Base-by-base conservation (phyloP, 768 basidiomycete species). In the Xerocomellus intermedius region DNA sequence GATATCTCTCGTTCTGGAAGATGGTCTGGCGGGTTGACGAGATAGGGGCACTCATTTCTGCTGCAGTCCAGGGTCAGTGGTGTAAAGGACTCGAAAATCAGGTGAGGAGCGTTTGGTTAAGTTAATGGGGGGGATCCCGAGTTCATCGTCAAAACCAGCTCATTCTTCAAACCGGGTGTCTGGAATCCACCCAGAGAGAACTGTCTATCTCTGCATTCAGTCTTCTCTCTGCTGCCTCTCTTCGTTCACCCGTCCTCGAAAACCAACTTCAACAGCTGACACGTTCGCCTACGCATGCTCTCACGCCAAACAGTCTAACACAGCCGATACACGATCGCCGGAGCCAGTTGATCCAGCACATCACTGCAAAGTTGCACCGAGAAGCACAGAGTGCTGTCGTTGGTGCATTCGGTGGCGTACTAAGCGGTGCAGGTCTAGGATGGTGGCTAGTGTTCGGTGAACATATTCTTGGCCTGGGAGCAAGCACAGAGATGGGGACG, bases 331-430 rank as follows among this genome's bases (percentile, higher is more conserved):
- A 71, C 52, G 64, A 71, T 9, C 80, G 89, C 4, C 77, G 79
- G 48, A 64, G 62, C 10, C 84, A 87, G 60, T 73, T 91, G 43
- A 69, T 76, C n/a, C 65, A 70, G 39, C 75, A 79, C 51, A 81
- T 86, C 16, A 86, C 84, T 4, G 72, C 76, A 8, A 75, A 75
- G 17, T 74, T 92, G 30, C 87, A 91, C 61, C 63, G 80, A n/a
- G 74, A 82, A 19, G 89, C 82, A 5, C 87, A 91, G 63, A 74
- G 75, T 12, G 76, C 77, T 3, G 76, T 85, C 13, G 56, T 85
- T 8, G 77, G 76, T 2, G 79, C 81, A 64, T 70, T 79, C 13
- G 75, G 77, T 1, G 79, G 83, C 10, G 61, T 81, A 3, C 67
- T 78, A 2, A 69, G 75, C 3, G 82, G 87, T 16, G 71, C 76